phyloP scores from a whole-genome alignment of 2,329 filamentous ascomycete species.

The Amesomyces nigricolor region DNA sequence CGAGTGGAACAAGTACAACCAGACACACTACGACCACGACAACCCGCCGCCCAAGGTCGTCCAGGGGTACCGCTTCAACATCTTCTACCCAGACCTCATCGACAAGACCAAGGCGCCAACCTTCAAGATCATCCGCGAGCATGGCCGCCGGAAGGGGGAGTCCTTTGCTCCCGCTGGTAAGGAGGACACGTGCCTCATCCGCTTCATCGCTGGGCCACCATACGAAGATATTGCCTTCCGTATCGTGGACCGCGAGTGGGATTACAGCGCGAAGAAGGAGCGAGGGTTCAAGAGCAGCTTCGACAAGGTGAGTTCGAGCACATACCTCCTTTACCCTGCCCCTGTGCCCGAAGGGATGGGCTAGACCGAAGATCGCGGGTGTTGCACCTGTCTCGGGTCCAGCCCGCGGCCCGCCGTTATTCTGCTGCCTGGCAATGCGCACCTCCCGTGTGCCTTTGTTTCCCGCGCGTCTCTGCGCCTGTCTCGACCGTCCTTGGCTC shows the following conservation, averaged over 20 bases:
- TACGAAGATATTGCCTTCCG: slow-evolving; percentile 97
- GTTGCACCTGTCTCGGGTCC: slow-evolving; percentile 17
- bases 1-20: slow-evolving; percentile 99
- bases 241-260: slow-evolving; percentile 98
- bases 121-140: slow-evolving; percentile 90
- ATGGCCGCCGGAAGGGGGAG: slow-evolving; percentile 82
- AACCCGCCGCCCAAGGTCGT: slow-evolving; percentile 97
- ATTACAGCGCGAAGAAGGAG: slow-evolving; percentile 93
- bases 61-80: slow-evolving; percentile 99
- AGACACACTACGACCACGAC: slow-evolving; percentile 98
- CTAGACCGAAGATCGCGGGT: background rate
- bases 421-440: slow-evolving; percentile 8
- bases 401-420: slow-evolving; percentile 9
- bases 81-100: slow-evolving; percentile 96
- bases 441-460: background rate
- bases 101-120: slow-evolving; percentile 93
- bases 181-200: slow-evolving; percentile 93
- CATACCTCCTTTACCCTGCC: slow-evolving; percentile 14
- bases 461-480: background rate
- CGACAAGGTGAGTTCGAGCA: slow-evolving; percentile 68
- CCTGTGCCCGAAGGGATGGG: slow-evolving; percentile 10
- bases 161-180: slow-evolving; percentile 90
- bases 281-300: slow-evolving; percentile 94
- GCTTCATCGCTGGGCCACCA: slow-evolving; percentile 89
- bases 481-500: background rate